phyloP scores from a whole-genome alignment of 2,329 filamentous ascomycete genomes.

The Paradendryphiella salina region DNA sequence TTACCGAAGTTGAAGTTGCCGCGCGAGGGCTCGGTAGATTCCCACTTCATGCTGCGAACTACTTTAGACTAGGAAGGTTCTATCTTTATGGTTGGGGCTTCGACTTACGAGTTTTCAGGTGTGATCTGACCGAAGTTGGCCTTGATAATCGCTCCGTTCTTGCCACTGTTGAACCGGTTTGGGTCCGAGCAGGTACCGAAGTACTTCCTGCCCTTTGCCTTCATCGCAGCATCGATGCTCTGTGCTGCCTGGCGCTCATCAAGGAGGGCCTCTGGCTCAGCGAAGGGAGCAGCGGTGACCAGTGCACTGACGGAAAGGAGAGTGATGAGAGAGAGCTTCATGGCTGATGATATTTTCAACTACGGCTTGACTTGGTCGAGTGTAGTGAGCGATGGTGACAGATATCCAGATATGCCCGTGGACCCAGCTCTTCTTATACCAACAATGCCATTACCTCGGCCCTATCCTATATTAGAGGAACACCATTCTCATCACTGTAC shows the following conservation, averaged over 20 bases:
- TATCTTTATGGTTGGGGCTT: neutral
- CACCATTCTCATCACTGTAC: neutral
- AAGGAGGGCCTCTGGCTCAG: conserved; percentile 36
- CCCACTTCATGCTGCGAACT: conserved; percentile 67
- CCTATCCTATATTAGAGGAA: conserved; percentile 2
- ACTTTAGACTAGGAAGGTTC: neutral
- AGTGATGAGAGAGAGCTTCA: conserved; percentile 40
- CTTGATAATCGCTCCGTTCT: conserved; percentile 62
- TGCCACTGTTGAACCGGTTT: conserved; percentile 55
- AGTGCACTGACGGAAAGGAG: conserved; percentile 37
- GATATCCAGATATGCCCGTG: neutral
- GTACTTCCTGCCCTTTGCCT: conserved; percentile 68
- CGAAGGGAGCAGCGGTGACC: conserved; percentile 33
- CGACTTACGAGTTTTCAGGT: conserved; percentile 60
- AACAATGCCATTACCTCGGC: neutral
- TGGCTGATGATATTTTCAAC: conserved; percentile 14
- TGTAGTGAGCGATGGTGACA: neutral
- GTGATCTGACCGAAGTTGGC: conserved; percentile 68
- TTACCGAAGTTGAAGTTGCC: conserved; percentile 55
- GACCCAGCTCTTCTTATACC: conserved; percentile 8
- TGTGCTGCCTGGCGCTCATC: conserved; percentile 40
- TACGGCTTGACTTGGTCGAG: neutral
- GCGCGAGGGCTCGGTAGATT: conserved; percentile 55
- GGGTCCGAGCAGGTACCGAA: conserved; percentile 64
- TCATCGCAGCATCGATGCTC: conserved; percentile 62